These are phyloP conservation scores for Aspergillus sp. DNA, from an alignment of 2,329 filamentous ascomycete species.

Conservation along the genomic window DNA sequence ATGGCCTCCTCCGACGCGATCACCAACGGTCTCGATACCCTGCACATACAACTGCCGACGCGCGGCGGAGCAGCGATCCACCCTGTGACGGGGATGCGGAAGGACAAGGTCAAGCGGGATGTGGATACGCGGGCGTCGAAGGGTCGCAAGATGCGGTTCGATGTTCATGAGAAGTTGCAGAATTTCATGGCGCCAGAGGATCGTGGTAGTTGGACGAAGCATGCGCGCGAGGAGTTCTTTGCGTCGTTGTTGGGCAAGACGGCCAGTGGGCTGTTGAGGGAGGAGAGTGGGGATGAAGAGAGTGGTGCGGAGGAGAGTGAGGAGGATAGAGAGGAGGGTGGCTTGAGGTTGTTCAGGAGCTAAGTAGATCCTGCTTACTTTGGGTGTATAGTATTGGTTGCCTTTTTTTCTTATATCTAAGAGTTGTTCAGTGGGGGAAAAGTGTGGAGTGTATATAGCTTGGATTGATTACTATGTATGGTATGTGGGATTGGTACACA, in stretches of 20 bases:
- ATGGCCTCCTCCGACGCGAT: conserved; percentile 60
- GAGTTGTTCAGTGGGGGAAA: too few relatives aligned
- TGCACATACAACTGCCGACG: conserved; percentile 40
- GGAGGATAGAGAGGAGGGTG: conserved; percentile 35
- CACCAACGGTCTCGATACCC: conserved; percentile 49
- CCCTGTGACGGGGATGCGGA: conserved; percentile 46
- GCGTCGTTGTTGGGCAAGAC: conserved; percentile 67
- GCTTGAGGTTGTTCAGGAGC: conserved; percentile 36
- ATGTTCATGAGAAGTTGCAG: conserved; percentile 93
- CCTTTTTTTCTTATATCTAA: too few relatives aligned
- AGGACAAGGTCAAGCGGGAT: conserved; percentile 71
- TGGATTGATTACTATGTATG: conserved; percentile 6
- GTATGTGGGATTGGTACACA: conserved; percentile 4
- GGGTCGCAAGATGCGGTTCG: conserved; percentile 89
- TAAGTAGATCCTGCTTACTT: too few relatives aligned
- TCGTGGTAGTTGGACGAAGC: conserved; percentile 74
- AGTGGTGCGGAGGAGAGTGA: conserved; percentile 30
- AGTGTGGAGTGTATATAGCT: not conserved
- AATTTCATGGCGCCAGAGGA: conserved; percentile 98
- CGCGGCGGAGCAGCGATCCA: conserved; percentile 36
- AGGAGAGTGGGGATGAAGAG: conserved; percentile 56
- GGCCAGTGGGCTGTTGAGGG: conserved; percentile 66
- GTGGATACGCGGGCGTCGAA: conserved; percentile 96
- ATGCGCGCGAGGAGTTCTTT: conserved; percentile 75
- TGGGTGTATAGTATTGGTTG: too few relatives aligned